These are phyloP conservation scores for Aspergillus panamensis DNA, from an alignment of 495 filamentous ascomycete genomes.

Conservation along the genomic window DNA sequence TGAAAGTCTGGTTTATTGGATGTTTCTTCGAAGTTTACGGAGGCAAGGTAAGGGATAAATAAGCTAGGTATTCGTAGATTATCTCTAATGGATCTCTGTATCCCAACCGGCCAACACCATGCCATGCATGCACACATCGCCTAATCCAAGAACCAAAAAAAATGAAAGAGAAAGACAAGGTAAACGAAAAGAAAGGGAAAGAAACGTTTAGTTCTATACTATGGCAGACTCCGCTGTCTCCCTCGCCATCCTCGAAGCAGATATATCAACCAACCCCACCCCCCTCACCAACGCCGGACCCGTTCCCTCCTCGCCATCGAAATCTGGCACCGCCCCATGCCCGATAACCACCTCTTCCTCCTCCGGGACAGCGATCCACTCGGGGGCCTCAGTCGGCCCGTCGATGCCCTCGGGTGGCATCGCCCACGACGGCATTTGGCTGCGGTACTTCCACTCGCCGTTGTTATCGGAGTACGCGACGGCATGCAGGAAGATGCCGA, in stretches of 20 bases:
- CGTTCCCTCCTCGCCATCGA: conserved; percentile 15
- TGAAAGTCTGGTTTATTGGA: too few relatives aligned
- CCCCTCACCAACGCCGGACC: conserved; percentile 21
- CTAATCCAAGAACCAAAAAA: conserved; percentile 60
- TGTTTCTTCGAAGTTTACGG: too few relatives aligned
- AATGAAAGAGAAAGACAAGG: conserved; percentile 51
- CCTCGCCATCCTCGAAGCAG: conserved; percentile 57
- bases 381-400: conserved; percentile 55
- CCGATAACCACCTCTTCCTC: conserved; percentile 38
- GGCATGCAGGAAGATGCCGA: conserved; percentile 91
- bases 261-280: conserved; percentile 25
- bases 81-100: background rate
- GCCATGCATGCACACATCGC: background rate
- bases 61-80: background rate
- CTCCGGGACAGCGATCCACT: conserved; percentile 36
- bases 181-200: background rate
- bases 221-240: conserved; percentile 76
- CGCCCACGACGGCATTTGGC: conserved; percentile 81
- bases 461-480: conserved; percentile 76
- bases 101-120: background rate
- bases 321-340: conserved; percentile 33
- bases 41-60: too few relatives aligned
- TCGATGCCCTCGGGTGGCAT: conserved; percentile 62
- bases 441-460: conserved; percentile 83
- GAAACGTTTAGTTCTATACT: conserved; percentile 61